A percentile compares a stretch with the other conserved stretches of the same genome.
Conservation (phyloP, 139 green algal species). For the Chlorella vulgaris region DNA sequence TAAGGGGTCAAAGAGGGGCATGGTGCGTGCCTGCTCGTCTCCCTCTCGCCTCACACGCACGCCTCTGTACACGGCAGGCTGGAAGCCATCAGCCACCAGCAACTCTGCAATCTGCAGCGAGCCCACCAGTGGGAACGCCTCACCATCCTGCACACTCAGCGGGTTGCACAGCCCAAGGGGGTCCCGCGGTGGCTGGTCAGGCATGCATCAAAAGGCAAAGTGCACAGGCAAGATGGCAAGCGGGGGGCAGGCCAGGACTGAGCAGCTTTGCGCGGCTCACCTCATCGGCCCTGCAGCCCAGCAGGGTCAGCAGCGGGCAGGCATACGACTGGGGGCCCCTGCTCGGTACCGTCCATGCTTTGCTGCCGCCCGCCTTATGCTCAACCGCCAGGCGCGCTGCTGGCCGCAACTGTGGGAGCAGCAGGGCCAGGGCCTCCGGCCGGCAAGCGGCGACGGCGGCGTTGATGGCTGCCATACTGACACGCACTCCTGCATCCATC, state of each 20-base stretch:
- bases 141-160: background rate
- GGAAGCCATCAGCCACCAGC: background rate
- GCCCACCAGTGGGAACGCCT: background rate
- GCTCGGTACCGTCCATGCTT: background rate
- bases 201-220: too few relatives aligned
- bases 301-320: constrained; percentile 10
- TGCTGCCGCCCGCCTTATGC: too few relatives aligned
- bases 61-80: background rate
- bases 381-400: background rate
- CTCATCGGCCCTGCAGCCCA: background rate
- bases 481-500: background rate
- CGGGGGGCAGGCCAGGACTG: too few relatives aligned
- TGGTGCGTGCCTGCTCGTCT: background rate
- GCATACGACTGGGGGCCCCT: background rate
- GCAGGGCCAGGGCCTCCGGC: background rate
- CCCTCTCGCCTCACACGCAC: background rate
- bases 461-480: background rate
- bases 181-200: too few relatives aligned
- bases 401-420: background rate
- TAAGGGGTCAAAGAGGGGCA: background rate
- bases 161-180: background rate
- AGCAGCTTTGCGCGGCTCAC: too few relatives aligned
- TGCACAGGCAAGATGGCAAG: too few relatives aligned
- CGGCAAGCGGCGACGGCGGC: background rate
- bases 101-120: constrained; percentile 9